phyloP scores from a whole-genome alignment of 495 filamentous ascomycete genomes.

The Neurospora pannonica region DNA sequence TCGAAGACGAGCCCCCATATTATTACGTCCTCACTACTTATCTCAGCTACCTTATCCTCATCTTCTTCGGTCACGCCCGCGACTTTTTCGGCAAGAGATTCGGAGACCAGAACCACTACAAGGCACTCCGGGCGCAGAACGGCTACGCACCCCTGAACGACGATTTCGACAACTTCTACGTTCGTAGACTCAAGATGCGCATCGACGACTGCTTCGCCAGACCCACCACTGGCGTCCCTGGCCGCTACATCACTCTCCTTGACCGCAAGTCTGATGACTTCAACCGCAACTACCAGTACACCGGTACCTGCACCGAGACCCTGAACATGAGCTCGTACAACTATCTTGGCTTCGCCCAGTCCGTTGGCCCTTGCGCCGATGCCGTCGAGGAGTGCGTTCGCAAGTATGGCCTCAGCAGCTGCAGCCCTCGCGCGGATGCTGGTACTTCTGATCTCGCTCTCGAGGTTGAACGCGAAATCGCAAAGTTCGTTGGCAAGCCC shows the following conservation, averaged over 20 bases:
- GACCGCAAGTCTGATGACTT: constrained; percentile 81
- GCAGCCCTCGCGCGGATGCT: constrained; percentile 71
- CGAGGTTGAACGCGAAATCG: constrained; percentile 83
- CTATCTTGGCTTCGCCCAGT: constrained; percentile 96
- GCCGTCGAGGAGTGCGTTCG: constrained; percentile 75
- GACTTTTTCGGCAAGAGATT: constrained; percentile 98
- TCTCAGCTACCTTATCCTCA: constrained; percentile 91
- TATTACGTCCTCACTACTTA: constrained; percentile 95
- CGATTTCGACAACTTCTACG: constrained; percentile 98
- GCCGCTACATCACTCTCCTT: constrained; percentile 83
- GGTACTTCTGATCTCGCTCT: constrained; percentile 81
- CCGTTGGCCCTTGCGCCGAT: constrained; percentile 93
- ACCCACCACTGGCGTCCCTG: constrained; percentile 86
- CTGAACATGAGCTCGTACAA: constrained; percentile 99
- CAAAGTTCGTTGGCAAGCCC: constrained; percentile 86
- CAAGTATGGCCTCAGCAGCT: constrained; percentile 72
- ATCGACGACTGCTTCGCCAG: constrained; percentile 96
- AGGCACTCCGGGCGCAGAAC: constrained; percentile 69
- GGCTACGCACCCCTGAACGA: constrained; percentile 96
- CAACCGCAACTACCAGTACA: constrained; percentile 78
- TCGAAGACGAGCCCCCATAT: constrained; percentile 94
- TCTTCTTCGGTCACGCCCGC: constrained; percentile 87
- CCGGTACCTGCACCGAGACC: constrained; percentile 88
- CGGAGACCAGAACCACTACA: constrained; percentile 67
- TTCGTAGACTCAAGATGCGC: constrained; percentile 79